These are phyloP conservation scores for Mycotypha africana DNA, from an alignment of 371 early-diverging fungal species.

Conservation along the genomic window DNA sequence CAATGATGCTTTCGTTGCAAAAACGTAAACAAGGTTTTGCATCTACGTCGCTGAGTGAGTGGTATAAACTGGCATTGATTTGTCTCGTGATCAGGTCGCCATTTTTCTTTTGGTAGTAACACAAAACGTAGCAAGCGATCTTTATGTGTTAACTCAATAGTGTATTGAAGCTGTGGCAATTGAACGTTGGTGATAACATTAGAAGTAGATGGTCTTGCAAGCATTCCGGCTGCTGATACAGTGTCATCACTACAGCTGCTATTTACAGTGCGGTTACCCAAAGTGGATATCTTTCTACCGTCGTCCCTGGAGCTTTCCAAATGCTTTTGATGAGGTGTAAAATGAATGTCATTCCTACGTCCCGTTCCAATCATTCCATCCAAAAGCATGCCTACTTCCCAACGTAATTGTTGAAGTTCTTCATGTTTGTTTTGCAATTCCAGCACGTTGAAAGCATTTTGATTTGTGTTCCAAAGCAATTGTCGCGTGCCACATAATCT, in stretches of 20 bases:
- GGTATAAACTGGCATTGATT: constrained; percentile 37
- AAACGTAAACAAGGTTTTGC: constrained; percentile 21
- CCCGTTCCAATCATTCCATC: constrained; percentile 45
- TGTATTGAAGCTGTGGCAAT: constrained; percentile 29
- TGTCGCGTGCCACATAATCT: no score
- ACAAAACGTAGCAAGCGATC: constrained; percentile 25
- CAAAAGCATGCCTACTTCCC: constrained; percentile 42
- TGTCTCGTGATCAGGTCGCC: constrained; percentile 32
- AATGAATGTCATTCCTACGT: no score
- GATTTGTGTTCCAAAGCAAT: constrained; percentile 30
- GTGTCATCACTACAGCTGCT: no score
- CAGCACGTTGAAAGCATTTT: constrained; percentile 23
- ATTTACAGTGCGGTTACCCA: no score
- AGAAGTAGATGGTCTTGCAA: neutral
- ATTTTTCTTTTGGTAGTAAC: constrained; percentile 22
- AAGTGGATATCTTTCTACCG: constrained; percentile 26
- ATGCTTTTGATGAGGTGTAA: constrained; percentile 30
- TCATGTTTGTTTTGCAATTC: constrained; percentile 31
- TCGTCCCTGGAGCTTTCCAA: constrained; percentile 32
- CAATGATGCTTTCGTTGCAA: constrained; percentile 42
- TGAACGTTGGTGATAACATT: neutral
- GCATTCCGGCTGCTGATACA: no score
- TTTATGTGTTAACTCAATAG: constrained; percentile 21
- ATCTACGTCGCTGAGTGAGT: constrained; percentile 6
- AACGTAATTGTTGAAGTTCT: constrained; percentile 31